Percentiles rank a stretch among this genome's conserved stretches.
phyloP scores from a whole-genome alignment of 1,139 yeast genomes.

The Suzukiozyma palmioleophila region DNA sequence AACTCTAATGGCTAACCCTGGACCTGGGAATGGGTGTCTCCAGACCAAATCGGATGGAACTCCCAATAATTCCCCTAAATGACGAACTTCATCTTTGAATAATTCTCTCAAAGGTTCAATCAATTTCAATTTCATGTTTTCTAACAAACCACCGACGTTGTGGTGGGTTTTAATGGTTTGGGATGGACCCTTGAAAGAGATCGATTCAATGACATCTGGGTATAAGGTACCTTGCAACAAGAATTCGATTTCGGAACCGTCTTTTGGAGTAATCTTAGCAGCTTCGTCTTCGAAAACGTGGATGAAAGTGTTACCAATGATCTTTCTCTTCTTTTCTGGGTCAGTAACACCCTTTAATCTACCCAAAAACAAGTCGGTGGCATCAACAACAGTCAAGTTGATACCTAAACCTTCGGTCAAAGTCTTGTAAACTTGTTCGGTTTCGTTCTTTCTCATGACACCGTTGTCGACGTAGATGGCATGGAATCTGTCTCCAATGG shows the following conservation, averaged over 20 bases:
- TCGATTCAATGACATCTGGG: slow-evolving; percentile 98
- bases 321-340: slow-evolving; percentile 98
- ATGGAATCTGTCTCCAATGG: slow-evolving; percentile 98
- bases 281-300: slow-evolving; percentile 97
- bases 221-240: slow-evolving; percentile 95
- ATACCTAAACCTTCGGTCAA: slow-evolving; percentile 91
- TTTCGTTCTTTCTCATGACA: slow-evolving; percentile 92
- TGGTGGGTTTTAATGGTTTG: slow-evolving; percentile 99
- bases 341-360: slow-evolving; percentile 92
- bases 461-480: slow-evolving; percentile 98
- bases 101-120: slow-evolving; percentile 98
- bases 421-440: slow-evolving; percentile 81
- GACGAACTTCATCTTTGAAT: slow-evolving; percentile 98
- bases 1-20: slow-evolving; percentile 98
- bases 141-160: slow-evolving; percentile 96
- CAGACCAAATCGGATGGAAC: slow-evolving; percentile 96
- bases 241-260: slow-evolving; percentile 88
- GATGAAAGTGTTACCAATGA: slow-evolving; percentile 96
- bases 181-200: slow-evolving; percentile 98
- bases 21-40: slow-evolving; percentile 99
- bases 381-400: slow-evolving; percentile 91
- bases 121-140: slow-evolving; percentile 95
- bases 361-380: slow-evolving; percentile 81
- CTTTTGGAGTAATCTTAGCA: slow-evolving; percentile 82
- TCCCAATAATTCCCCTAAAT: slow-evolving; percentile 88